Conservation (phyloP, 2,329 filamentous ascomycete species). For the Colletotrichum magnum region DNA sequence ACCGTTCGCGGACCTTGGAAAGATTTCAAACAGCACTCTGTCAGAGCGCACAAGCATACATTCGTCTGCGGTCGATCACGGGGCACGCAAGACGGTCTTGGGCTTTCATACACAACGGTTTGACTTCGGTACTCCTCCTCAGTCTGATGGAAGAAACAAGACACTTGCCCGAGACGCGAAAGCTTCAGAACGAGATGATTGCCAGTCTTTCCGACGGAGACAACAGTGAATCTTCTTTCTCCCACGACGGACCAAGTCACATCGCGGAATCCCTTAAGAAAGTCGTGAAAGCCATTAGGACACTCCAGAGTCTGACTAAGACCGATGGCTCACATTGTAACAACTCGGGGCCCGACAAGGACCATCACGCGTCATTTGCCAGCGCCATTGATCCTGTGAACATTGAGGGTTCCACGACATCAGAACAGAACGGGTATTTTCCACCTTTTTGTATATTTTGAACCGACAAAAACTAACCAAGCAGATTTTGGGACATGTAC, state of each 20-base stretch:
- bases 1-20: neutral
- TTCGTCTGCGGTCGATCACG: conserved; percentile 32
- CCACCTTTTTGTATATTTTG: neutral
- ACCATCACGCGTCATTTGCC: neutral
- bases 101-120: conserved; percentile 37
- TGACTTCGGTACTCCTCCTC: conserved; percentile 27
- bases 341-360: neutral
- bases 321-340: neutral
- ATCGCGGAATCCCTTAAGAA: conserved; percentile 12
- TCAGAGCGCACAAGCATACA: conserved; percentile 26
- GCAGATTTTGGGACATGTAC: neutral
- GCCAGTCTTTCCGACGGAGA: conserved; percentile 4
- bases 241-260: neutral
- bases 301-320: neutral
- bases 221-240: neutral
- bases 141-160: conserved; percentile 38
- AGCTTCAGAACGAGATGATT: conserved; percentile 7
- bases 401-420: no score
- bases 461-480: neutral
- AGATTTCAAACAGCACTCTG: conserved; percentile 26
- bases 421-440: neutral
- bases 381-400: no score
- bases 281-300: conserved; percentile 10
- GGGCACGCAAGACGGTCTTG: conserved; percentile 34
- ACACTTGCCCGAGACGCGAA: conserved; percentile 6